Evolutionary conservation across 148 eudicot genomes (phyloP).

Genomic region (Persicaria maculosa): DNA sequence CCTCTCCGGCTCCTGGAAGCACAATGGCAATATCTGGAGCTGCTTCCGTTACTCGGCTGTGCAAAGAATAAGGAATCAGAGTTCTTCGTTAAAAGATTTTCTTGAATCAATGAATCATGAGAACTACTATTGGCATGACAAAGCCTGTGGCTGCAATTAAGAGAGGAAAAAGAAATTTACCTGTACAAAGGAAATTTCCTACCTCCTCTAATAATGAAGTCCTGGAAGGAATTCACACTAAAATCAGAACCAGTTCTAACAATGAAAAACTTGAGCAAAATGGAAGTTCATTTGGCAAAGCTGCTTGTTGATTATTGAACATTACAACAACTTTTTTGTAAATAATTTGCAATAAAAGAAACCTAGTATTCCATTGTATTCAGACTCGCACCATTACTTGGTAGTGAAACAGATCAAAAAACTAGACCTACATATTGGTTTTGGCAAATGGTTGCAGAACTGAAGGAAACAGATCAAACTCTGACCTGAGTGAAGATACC

Average conservation of each 20-base stretch:
- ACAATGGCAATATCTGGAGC: slow-evolving; percentile 52
- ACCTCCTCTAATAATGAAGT: slow-evolving; percentile 79
- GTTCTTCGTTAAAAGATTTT: too few relatives aligned
- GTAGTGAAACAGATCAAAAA: neutral
- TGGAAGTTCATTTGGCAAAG: neutral
- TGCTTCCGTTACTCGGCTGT: slow-evolving; percentile 78
- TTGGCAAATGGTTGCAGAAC: neutral
- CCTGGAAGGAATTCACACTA: slow-evolving; percentile 30
- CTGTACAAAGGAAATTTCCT: slow-evolving; percentile 79
- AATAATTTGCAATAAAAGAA: neutral
- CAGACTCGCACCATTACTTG: neutral
- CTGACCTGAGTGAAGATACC: slow-evolving; percentile 88
- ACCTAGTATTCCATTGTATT: neutral
- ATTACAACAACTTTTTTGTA: neutral
- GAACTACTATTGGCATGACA: too few relatives aligned
- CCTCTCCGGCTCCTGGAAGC: slow-evolving; percentile 61
- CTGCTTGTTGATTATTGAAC: neutral
- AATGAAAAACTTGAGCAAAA: neutral
- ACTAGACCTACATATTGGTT: neutral
- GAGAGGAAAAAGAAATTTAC: slow-evolving; percentile 25
- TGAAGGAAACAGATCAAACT: neutral
- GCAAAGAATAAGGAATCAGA: slow-evolving; percentile 7
- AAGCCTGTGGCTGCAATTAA: neutral
- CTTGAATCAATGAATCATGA: too few relatives aligned
- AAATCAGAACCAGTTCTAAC: slow-evolving; percentile 19